Percentiles rank a stretch among this genome's conserved stretches.
Evolutionary conservation across 106 monocot genomes (phyloP).

Genomic region (Gastrodia elata): DNA sequence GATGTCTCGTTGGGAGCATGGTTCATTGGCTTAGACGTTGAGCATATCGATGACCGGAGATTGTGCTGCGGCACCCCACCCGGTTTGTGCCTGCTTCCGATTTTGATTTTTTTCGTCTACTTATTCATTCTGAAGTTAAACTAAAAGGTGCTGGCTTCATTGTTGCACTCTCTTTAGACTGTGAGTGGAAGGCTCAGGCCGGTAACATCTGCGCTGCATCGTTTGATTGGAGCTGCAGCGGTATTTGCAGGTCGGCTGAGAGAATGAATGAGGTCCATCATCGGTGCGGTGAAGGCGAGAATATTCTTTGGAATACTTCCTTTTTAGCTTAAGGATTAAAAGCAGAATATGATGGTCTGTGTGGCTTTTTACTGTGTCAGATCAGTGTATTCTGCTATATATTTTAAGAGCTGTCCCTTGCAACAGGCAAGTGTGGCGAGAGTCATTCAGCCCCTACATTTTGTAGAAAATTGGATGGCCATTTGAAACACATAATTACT

Average conservation of each 20-base stretch:
- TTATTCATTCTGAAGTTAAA: too few relatives aligned
- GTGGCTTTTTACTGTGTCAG: too few relatives aligned
- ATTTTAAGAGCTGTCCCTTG: conserved; percentile 7
- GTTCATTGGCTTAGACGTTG: conserved; percentile 54
- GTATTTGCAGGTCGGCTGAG: conserved; percentile 53
- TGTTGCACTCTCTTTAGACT: conserved; percentile 21
- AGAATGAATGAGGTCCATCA: conserved; percentile 44
- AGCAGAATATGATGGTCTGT: too few relatives aligned
- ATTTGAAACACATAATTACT: too few relatives aligned
- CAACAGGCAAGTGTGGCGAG: not conserved
- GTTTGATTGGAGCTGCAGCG: conserved; percentile 61
- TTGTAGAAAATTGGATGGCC: conserved; percentile 1
- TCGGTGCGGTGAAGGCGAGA: conserved; percentile 42
- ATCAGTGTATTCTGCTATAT: not conserved
- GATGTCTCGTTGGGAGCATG: conserved; percentile 59
- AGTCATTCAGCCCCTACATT: not conserved
- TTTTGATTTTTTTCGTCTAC: not conserved
- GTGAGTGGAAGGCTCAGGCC: conserved; percentile 60
- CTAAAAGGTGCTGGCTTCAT: not conserved
- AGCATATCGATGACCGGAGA: conserved; percentile 51
- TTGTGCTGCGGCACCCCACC: conserved; percentile 62
- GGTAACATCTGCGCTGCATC: conserved; percentile 59
- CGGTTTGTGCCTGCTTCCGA: conserved; percentile 31
- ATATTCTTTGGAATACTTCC: conserved; percentile 31
- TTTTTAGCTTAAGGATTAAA: too few relatives aligned